These are phyloP conservation scores for Exserohilum rostratum DNA, from an alignment of 2,329 filamentous ascomycete genomes.

Conservation along the genomic window DNA sequence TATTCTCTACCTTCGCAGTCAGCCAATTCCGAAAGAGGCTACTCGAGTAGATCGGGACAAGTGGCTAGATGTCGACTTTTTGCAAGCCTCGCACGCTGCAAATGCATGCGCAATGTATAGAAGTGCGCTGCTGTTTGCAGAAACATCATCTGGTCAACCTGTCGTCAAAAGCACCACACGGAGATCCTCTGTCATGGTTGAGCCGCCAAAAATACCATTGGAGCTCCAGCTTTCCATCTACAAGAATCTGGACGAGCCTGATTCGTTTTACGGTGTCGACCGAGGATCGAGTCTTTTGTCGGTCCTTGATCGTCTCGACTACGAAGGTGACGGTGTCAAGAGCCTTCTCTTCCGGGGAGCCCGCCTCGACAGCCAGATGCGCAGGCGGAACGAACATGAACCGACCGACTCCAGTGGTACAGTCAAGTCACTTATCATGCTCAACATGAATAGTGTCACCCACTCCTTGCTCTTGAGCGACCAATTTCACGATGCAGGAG, in stretches of 20 bases:
- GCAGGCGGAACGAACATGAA: slow-evolving; percentile 62
- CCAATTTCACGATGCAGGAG: slow-evolving; percentile 63
- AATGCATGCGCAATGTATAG: slow-evolving; percentile 83
- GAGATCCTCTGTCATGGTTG: slow-evolving; percentile 63
- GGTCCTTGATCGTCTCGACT: slow-evolving; percentile 81
- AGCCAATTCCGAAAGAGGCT: slow-evolving; percentile 73
- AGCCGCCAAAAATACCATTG: slow-evolving; percentile 58
- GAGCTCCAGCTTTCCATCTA: slow-evolving; percentile 82
- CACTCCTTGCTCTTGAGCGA: slow-evolving; percentile 76
- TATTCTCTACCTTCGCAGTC: slow-evolving; percentile 86
- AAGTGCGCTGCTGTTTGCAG: slow-evolving; percentile 81
- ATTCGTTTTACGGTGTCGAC: slow-evolving; percentile 91
- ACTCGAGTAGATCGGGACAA: slow-evolving; percentile 78
- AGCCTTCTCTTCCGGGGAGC: slow-evolving; percentile 90
- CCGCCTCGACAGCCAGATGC: slow-evolving; percentile 84
- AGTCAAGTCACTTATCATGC: slow-evolving; percentile 75
- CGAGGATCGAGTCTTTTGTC: slow-evolving; percentile 77
- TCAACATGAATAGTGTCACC: slow-evolving; percentile 86
- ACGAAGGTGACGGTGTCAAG: slow-evolving; percentile 86
- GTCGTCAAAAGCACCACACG: slow-evolving; percentile 60
- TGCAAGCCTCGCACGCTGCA: slow-evolving; percentile 72
- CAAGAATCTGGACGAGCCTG: slow-evolving; percentile 91
- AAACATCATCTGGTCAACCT: slow-evolving; percentile 68
- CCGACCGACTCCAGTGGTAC: slow-evolving; percentile 70
- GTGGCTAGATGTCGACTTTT: slow-evolving; percentile 86